A percentile compares a stretch with the other conserved stretches of the same genome.
These are phyloP conservation scores for Neonectria hederae DNA, from an alignment of 2,329 filamentous ascomycete genomes.

Conservation along the genomic window DNA sequence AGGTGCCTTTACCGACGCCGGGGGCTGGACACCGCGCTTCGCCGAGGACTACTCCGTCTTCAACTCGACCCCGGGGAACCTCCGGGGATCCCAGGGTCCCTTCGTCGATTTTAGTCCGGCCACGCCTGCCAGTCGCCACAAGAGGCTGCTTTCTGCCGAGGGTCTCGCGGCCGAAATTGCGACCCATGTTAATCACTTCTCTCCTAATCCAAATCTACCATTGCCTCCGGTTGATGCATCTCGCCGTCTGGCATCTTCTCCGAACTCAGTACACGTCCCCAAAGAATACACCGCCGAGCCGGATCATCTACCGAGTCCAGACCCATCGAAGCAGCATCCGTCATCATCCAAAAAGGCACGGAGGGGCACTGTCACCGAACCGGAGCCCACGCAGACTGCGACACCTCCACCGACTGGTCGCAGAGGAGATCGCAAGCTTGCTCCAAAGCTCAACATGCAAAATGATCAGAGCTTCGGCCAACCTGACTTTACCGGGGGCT, in stretches of 20 bases:
- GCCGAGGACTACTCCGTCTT: slow-evolving; percentile 73
- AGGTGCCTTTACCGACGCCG: slow-evolving; percentile 58
- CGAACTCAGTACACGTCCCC: slow-evolving; percentile 52
- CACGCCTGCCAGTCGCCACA: slow-evolving; percentile 53
- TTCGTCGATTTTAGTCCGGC: slow-evolving; percentile 58
- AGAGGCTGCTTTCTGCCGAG: slow-evolving; percentile 62
- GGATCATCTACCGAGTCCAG: slow-evolving; percentile 43
- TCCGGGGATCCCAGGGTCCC: slow-evolving; percentile 56
- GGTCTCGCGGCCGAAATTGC: slow-evolving; percentile 61
- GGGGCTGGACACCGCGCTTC: slow-evolving; percentile 69
- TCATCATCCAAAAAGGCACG: slow-evolving; percentile 57
- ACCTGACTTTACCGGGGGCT: slow-evolving; percentile 59
- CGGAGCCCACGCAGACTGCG: slow-evolving; percentile 58
- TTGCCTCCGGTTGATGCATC: slow-evolving; percentile 69
- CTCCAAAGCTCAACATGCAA: slow-evolving; percentile 65
- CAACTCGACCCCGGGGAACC: slow-evolving; percentile 69
- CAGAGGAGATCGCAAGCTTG: slow-evolving; percentile 65
- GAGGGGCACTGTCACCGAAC: slow-evolving; percentile 52
- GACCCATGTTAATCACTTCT: slow-evolving; percentile 71
- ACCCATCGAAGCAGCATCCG: slow-evolving; percentile 37
- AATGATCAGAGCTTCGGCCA: slow-evolving; percentile 65
- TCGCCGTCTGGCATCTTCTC: slow-evolving; percentile 67
- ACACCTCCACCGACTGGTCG: slow-evolving; percentile 69
- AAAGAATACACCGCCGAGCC: slow-evolving; percentile 45
- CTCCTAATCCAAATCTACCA: slow-evolving; percentile 60